These are phyloP conservation scores for Epichloe gansuensis DNA, from an alignment of 2,329 filamentous ascomycete species.

Conservation along the genomic window DNA sequence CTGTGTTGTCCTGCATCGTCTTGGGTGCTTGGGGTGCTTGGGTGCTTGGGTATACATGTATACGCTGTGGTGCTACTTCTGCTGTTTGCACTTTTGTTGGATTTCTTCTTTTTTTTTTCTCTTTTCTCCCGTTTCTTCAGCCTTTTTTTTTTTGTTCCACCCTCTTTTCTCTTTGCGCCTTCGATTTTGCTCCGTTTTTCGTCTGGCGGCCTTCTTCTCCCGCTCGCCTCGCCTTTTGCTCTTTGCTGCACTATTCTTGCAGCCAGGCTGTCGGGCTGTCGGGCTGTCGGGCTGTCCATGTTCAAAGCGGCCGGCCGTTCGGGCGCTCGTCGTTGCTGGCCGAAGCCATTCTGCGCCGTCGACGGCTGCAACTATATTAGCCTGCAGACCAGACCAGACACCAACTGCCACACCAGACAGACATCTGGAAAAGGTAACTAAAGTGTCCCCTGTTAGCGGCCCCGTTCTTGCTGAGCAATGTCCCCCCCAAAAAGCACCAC, in stretches of 20 bases:
- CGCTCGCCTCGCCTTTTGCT: background rate
- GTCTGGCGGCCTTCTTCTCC: background rate
- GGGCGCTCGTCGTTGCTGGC: background rate
- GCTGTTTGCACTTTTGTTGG: background rate
- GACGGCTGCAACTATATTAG: background rate
- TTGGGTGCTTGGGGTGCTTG: no score
- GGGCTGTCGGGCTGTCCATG: background rate
- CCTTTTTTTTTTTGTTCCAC: background rate
- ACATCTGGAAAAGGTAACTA: background rate
- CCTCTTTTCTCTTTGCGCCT: background rate
- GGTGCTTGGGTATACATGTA: no score
- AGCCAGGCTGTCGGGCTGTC: background rate
- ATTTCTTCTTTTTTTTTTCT: background rate
- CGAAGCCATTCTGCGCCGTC: background rate
- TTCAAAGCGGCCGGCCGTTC: background rate
- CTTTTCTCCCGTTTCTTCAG: background rate
- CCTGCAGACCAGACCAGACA: background rate
- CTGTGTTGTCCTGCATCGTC: no score
- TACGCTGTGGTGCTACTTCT: background rate
- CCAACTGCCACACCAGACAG: background rate
- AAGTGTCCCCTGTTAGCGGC: background rate
- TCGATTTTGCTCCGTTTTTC: background rate
- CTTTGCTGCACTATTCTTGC: background rate
- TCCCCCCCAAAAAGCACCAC: no score
- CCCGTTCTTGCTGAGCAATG: background rate